Evolutionary conservation across 768 basidiomycete genomes (phyloP), one percentile per base, ranked within the genome.

Genomic region (Lactarius trivialis): DNA sequence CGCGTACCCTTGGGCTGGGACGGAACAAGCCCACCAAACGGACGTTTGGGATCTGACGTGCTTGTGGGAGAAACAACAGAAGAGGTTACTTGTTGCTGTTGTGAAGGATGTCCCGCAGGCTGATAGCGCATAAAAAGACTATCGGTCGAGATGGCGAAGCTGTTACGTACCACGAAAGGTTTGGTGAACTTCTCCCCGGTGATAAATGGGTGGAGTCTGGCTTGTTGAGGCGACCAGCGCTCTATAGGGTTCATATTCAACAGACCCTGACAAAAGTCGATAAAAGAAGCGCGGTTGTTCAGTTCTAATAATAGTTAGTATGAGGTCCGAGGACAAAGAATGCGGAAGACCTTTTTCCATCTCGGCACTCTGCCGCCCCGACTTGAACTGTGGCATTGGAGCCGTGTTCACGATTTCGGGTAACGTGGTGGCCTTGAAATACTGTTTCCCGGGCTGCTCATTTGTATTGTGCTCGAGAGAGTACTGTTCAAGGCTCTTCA

Each of bases 361-460:
- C 71, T 98, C 96, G 6, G 63, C 87, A 84, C 57, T 81, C 76
- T 75, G 75, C 62, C 59, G 85, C 85, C 69, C 89, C 80, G 53
- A 84, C 72, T 95, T 96, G 70, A 85, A 86, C 19, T 83, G 81
- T 11, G 91, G 88, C 81, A 96, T 88, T n/a, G 95, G 93, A 49
- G 97, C 94, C 48, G 88, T 89, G 72, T 93, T 93, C 74, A 99
- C 89, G 68, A 99, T 96, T 65, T 99, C 97, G 1, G 92, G 93
- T 43, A 99, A 76, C 21, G 91, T 88, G 30, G 84, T 91, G 19
- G 94, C 93, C 73, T 93, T 91, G 82, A 99, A 98, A 73, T 98
- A 99, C 74, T 98, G 96, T 75, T 99, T 99, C 68, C 94, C 95
- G 0, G 95, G 95, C 71, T 98, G 97, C 72, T 99, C 97, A 66